Percentiles rank a stretch among this genome's conserved stretches.
These are phyloP conservation scores for Melampsora americana DNA, from an alignment of 1,284 basidiomycete species.

Conservation along the genomic window DNA sequence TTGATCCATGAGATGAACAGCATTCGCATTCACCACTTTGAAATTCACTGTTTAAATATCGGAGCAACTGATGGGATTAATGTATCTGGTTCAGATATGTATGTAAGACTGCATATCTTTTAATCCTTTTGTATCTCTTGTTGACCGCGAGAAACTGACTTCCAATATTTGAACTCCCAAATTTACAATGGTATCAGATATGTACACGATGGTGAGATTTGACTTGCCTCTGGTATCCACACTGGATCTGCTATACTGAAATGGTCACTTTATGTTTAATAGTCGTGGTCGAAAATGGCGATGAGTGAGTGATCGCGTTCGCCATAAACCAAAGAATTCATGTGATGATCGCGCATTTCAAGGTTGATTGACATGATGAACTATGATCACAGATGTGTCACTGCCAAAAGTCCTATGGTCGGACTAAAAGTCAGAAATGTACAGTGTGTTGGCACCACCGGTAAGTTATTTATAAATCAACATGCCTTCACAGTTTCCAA, in stretches of 20 bases:
- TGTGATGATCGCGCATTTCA: not conserved
- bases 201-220: constrained; percentile 24
- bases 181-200: not conserved
- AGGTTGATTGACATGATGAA: not conserved
- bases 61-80: constrained; percentile 31
- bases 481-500: not conserved
- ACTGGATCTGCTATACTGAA: not conserved
- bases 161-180: not conserved
- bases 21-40: constrained; percentile 29
- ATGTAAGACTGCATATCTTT: no score
- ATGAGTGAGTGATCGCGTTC: constrained; percentile 10
- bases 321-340: no score
- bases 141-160: not conserved
- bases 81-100: constrained; percentile 27
- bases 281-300: constrained; percentile 29
- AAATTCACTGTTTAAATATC: constrained; percentile 19
- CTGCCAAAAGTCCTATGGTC: constrained; percentile 23
- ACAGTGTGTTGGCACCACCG: constrained; percentile 7
- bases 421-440: constrained; percentile 25
- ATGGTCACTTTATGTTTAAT: not conserved
- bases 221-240: no score
- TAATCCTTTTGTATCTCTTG: not conserved
- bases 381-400: constrained; percentile 15
- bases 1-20: not conserved
- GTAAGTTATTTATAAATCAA: no score